phyloP scores from a whole-genome alignment of 169 alveolate genomes.

The Neospora caninum region DNA sequence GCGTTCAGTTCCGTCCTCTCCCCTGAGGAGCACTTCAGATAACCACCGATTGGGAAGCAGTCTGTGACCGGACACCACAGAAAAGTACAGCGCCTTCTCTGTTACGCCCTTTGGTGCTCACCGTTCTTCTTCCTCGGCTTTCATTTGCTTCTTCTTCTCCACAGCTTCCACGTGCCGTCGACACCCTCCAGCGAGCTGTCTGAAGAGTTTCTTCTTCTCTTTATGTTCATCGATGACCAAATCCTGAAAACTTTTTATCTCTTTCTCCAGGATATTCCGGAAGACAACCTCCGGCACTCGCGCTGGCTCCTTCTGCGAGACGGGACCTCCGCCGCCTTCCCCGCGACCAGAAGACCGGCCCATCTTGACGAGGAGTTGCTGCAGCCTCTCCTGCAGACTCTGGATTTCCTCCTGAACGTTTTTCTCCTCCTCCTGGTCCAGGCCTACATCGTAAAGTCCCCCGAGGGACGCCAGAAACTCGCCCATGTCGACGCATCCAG shows the following conservation, averaged over 20 bases:
- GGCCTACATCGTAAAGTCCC: not conserved
- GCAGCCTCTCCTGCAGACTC: not conserved
- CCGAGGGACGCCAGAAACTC: not conserved
- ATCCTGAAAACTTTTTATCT: conserved; percentile 54
- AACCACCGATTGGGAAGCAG: too few species aligned
- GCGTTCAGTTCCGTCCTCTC: too few species aligned
- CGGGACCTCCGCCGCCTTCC: not conserved
- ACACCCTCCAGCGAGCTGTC: conserved; percentile 40
- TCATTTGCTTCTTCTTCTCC: not conserved
- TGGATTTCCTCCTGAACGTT: not conserved
- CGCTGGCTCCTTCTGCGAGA: conserved; percentile 9
- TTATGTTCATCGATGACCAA: conserved; percentile 61
- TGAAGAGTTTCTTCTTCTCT: conserved; percentile 52
- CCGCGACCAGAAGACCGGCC: conserved; percentile 9
- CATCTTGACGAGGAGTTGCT: conserved; percentile 5
- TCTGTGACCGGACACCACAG: too few species aligned
- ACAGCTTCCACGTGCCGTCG: conserved; percentile 16
- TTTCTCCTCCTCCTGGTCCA: not conserved
- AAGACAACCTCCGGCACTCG: not conserved
- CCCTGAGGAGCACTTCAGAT: too few species aligned
- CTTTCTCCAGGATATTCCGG: not conserved
- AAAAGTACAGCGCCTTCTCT: too few species aligned
- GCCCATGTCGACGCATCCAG: conserved; percentile 1
- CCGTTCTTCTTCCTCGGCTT: conserved; percentile 30
- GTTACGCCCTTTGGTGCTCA: not conserved